Conservation (phyloP, 805 yeast species). For the Cyberlindnera euphorbiae region DNA sequence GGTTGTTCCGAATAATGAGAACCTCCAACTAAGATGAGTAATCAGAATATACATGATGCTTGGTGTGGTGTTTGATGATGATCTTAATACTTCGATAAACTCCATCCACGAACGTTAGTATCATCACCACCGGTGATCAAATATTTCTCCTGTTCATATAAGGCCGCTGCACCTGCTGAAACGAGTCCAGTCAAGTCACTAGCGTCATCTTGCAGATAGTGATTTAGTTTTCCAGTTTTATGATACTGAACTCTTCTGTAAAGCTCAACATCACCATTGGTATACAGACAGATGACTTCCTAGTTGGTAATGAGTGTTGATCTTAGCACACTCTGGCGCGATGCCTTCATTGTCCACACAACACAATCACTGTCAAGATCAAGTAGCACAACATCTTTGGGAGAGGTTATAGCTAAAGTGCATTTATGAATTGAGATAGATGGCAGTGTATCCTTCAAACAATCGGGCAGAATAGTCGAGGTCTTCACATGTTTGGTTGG, state of each 20-base stretch:
- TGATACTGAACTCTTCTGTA: neutral
- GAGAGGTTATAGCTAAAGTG: too few relatives aligned
- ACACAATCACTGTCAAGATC: too few relatives aligned
- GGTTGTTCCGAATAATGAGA: too few relatives aligned
- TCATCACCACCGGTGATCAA: constrained; percentile 15
- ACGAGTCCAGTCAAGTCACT: neutral
- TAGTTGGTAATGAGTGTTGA: constrained; percentile 1
- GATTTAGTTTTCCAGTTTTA: constrained; percentile 3
- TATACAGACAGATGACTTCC: constrained; percentile 1
- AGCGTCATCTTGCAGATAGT: constrained; percentile 3
- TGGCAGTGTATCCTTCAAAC: too few relatives aligned
- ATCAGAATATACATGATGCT: neutral
- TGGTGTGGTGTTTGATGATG: neutral
- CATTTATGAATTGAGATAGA: too few relatives aligned
- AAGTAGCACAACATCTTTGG: too few relatives aligned
- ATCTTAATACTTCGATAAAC: neutral
- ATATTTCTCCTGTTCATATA: constrained; percentile 6
- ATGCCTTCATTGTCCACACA: too few relatives aligned
- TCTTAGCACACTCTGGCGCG: too few relatives aligned
- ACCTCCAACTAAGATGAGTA: too few relatives aligned
- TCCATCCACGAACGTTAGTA: constrained; percentile 9
- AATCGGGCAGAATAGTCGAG: too few relatives aligned
- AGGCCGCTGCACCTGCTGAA: neutral
- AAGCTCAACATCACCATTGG: constrained; percentile 9
- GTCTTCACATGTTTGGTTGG: too few relatives aligned